These are phyloP conservation scores for Grigorovia transvaalensis DNA, from an alignment of 805 yeast species.

Conservation along the genomic window DNA sequence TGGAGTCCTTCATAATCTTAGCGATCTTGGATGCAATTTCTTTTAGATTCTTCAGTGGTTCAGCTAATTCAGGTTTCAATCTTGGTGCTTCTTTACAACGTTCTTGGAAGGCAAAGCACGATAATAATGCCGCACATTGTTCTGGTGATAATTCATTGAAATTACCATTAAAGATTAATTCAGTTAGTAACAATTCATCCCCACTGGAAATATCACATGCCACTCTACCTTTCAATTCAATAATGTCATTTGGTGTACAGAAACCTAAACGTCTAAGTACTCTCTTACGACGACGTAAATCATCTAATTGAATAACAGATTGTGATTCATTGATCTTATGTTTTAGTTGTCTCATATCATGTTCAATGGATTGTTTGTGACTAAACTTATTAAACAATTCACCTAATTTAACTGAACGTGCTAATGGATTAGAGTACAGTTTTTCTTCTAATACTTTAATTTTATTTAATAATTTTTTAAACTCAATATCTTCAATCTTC, in stretches of 20 bases:
- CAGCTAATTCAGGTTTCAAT: constrained; percentile 81
- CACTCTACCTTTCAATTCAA: constrained; percentile 93
- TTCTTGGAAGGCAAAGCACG: constrained; percentile 96
- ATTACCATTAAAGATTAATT: constrained; percentile 88
- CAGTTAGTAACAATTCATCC: constrained; percentile 73
- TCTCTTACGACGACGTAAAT: constrained; percentile 82
- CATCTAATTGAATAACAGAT: constrained; percentile 89
- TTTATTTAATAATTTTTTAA: constrained; percentile 59
- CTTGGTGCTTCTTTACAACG: constrained; percentile 82
- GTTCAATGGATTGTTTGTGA: constrained; percentile 50
- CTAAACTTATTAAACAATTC: constrained; percentile 58
- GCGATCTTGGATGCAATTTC: constrained; percentile 90
- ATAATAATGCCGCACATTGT: constrained; percentile 83
- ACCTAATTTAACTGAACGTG: constrained; percentile 48
- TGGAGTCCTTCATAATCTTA: constrained; percentile 78
- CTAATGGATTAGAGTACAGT: constrained; percentile 56
- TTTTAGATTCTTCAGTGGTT: constrained; percentile 78
- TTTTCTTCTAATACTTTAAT: constrained; percentile 75
- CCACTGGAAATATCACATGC: constrained; percentile 95
- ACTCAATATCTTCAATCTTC: constrained; percentile 81
- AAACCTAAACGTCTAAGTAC: constrained; percentile 88
- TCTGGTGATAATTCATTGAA: constrained; percentile 81
- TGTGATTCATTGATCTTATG: constrained; percentile 71
- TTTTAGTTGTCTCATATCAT: constrained; percentile 48
- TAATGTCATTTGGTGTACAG: constrained; percentile 76